Conservation (phyloP, 306 rosid genomes). For the Rubus idaeus region DNA sequence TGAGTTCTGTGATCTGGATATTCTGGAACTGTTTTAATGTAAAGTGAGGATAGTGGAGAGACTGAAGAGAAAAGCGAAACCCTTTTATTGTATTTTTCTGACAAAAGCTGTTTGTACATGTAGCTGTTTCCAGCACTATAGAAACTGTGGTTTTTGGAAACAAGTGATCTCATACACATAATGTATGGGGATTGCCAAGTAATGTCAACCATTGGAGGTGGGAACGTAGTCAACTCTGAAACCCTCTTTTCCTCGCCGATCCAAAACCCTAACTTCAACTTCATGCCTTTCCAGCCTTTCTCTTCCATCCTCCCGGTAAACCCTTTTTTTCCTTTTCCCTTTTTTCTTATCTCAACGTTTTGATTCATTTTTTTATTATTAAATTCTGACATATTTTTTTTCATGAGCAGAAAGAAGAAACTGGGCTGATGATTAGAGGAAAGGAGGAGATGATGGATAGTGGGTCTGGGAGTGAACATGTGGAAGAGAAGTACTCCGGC, state of each 20-base stretch:
- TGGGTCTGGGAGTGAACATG: constrained; percentile 80
- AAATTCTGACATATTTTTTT: background rate
- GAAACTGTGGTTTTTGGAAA: constrained; percentile 9
- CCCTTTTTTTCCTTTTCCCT: background rate
- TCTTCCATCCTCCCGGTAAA: constrained; percentile 49
- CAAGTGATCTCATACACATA: constrained; percentile 6
- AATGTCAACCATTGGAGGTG: constrained; percentile 71
- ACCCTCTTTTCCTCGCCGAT: constrained; percentile 68
- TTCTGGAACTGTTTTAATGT: background rate
- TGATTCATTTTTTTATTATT: too few species aligned
- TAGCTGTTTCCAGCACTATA: background rate
- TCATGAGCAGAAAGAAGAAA: constrained; percentile 68
- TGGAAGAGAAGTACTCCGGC: constrained; percentile 64
- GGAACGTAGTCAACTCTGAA: constrained; percentile 68
- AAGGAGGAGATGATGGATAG: constrained; percentile 81
- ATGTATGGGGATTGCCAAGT: constrained; percentile 99
- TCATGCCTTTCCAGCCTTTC: constrained; percentile 73
- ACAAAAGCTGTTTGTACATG: background rate
- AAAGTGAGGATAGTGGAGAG: constrained; percentile 1
- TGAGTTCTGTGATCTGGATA: background rate
- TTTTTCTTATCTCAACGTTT: background rate
- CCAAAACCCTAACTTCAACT: constrained; percentile 86
- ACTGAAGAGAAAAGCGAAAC: constrained; percentile 3
- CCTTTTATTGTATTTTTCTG: background rate
- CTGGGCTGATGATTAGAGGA: constrained; percentile 49